Percentiles rank a stretch among this genome's conserved stretches.
Conservation (phyloP, 2,329 filamentous ascomycete species). For the Pseudocercospora pini-densiflorae region DNA sequence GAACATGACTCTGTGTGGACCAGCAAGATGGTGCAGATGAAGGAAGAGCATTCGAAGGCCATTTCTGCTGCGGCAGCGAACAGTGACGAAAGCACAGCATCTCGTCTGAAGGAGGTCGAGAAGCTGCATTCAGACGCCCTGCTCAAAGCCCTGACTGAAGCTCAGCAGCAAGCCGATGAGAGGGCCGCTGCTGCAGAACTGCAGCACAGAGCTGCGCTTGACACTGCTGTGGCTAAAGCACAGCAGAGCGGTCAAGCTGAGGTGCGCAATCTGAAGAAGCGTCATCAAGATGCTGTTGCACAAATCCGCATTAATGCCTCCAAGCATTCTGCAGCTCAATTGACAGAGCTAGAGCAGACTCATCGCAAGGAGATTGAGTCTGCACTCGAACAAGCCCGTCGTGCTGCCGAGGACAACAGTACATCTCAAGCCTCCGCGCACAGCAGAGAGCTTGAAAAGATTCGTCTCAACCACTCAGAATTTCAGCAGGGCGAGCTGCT, state of each 20-base stretch:
- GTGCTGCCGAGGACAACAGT: constrained; percentile 17
- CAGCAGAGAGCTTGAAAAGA: constrained; percentile 12
- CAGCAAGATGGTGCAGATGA: constrained; percentile 25
- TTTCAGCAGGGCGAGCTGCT: constrained; percentile 22
- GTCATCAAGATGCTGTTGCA: constrained; percentile 33
- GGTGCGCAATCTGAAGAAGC: constrained; percentile 29
- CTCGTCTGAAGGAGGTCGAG: constrained; percentile 20
- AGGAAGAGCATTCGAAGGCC: constrained; percentile 27
- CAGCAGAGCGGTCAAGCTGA: constrained; percentile 29
- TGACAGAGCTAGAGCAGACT: constrained; percentile 28
- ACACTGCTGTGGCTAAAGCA: constrained; percentile 28
- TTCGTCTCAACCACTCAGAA: constrained; percentile 15
- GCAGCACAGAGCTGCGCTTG: constrained; percentile 29
- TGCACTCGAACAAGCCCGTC: constrained; percentile 19
- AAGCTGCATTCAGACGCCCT: constrained; percentile 21
- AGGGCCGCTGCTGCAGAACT: constrained; percentile 20
- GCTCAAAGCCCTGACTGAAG: constrained; percentile 20
- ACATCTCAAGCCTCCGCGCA: constrained; percentile 20
- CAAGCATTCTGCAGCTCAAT: constrained; percentile 24
- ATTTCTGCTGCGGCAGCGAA: constrained; percentile 21
- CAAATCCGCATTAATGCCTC: constrained; percentile 29
- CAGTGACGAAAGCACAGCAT: constrained; percentile 22
- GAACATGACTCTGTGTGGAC: constrained; percentile 31
- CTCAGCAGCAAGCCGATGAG: constrained; percentile 25
- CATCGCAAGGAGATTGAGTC: constrained; percentile 29